Evolutionary conservation across 345 rosid species (phyloP), one percentile per base, ranked within the genome.

Genomic region (Clarkia xantiana): DNA sequence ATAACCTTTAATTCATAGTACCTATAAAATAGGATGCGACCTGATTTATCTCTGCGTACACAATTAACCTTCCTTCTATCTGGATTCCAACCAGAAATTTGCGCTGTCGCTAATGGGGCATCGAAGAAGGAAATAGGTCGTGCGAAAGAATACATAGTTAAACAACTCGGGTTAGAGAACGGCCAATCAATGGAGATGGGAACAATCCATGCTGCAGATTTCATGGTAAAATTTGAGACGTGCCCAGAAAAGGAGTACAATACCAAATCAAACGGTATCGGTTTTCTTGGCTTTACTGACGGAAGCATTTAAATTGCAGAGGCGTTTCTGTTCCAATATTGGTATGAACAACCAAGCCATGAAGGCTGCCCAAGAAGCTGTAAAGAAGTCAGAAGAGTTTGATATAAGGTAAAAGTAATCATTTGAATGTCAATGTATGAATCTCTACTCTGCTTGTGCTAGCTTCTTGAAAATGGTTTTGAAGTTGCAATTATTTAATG

Each of bases 61-160:
- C 76, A 64, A 65, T 67, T 81, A 63, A 75, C 76, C 76, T 68
- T 69, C n/a, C 58, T 67, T 76, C 69, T 73, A 63, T 76, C 34
- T 76, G 74, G 65, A 62, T 69, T 81, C 78, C 66, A 64, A 69
- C 64, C 73, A 91, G 98, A 91, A 86, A 91, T 91, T 52, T 91
- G 98, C 80, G 80, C 94, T 62, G 91, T 91, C 9, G 95, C 98
- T 67, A 91, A 91, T 73, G 98, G 98, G 69, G 96, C 96, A 55
- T 70, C 95, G 19, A 91, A 91, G 87, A 91, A 91, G 78, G 98
- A 86, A 74, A 86, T 91, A 72, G 96, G 96, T 51, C 78, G 96
- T 62, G 98, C 96, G 57, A 91, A 91, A 77, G 98, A 91, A 68
- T 86, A 86, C 75, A 86, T 91, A 15, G 95, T 91, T 67, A 91